Conservation (phyloP, 176 grass and related monocot species). For the Elaeis guineensis region DNA sequence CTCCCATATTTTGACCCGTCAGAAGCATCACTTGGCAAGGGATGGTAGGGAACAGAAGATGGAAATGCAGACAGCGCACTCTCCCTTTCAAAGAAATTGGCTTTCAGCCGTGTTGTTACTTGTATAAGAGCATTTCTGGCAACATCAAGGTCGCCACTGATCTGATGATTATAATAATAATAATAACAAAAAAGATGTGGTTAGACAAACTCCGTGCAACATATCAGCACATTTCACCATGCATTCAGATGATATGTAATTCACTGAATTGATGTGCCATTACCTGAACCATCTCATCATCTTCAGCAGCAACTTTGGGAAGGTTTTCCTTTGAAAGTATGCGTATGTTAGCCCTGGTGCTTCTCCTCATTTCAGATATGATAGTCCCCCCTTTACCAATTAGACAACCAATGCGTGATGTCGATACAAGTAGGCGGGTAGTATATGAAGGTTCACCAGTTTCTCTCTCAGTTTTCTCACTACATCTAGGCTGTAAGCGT, state of each 20-base stretch:
- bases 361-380: constrained; percentile 84
- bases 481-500: constrained; percentile 78
- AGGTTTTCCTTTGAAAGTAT: constrained; percentile 94
- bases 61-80: constrained; percentile 53
- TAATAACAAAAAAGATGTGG: neutral
- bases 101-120: constrained; percentile 87
- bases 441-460: constrained; percentile 58
- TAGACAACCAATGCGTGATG: constrained; percentile 86
- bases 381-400: constrained; percentile 97
- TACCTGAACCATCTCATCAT: constrained; percentile 99
- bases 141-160: constrained; percentile 77
- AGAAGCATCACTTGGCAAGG: constrained; percentile 43
- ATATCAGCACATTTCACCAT: too few species aligned
- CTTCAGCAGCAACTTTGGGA: constrained; percentile 86
- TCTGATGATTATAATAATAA: constrained; percentile 30
- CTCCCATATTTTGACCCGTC: constrained; percentile 62
- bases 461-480: constrained; percentile 74
- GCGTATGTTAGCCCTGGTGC: constrained; percentile 73
- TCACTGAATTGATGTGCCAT: neutral
- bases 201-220: too few species aligned
- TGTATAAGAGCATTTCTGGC: constrained; percentile 74
- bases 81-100: constrained; percentile 98
- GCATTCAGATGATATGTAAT: too few species aligned
- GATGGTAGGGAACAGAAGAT: constrained; percentile 53
- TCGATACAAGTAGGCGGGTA: constrained; percentile 83